Evolutionary conservation across 2,329 filamentous ascomycete genomes (phyloP).

Genomic region (Ophiostoma pallidulum): DNA sequence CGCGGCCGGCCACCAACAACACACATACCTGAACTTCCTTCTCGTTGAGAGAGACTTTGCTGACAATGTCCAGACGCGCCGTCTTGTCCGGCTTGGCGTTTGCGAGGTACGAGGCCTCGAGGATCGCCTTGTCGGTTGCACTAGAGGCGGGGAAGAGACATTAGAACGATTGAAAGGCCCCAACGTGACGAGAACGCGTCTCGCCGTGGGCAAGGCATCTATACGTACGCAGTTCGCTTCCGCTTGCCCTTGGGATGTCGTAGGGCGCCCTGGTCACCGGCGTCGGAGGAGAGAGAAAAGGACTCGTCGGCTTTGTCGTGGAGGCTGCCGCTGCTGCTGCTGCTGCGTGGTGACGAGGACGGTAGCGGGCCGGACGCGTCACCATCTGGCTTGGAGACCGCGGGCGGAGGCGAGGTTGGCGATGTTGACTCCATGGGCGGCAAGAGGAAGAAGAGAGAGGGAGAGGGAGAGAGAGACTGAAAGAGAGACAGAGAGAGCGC

Average conservation of each 20-base stretch:
- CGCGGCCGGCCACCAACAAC: not conserved
- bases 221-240: conserved; percentile 53
- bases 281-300: conserved; percentile 12
- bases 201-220: no score
- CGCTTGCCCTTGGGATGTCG: conserved; percentile 51
- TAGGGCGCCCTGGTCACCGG: conserved; percentile 11
- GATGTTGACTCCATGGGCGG: conserved; percentile 13
- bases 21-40: conserved; percentile 86
- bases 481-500: not conserved
- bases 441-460: not conserved
- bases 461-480: not conserved
- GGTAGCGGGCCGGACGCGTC: conserved; percentile 9
- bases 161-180: conserved; percentile 10
- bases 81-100: conserved; percentile 90
- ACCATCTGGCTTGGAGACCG: not conserved
- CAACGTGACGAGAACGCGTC: conserved; percentile 7
- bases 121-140: conserved; percentile 77
- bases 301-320: conserved; percentile 13
- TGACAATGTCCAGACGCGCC: conserved; percentile 73
- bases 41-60: conserved; percentile 78
- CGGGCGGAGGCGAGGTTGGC: conserved; percentile 9
- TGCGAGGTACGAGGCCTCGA: conserved; percentile 74
- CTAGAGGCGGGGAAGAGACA: conserved; percentile 34
- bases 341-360: conserved; percentile 14
- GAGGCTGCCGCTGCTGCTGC: conserved; percentile 8